Percentiles rank a stretch among this genome's conserved stretches.
phyloP scores from a whole-genome alignment of 176 grass and related monocot genomes.

The Cenchrus fungigraminus region DNA sequence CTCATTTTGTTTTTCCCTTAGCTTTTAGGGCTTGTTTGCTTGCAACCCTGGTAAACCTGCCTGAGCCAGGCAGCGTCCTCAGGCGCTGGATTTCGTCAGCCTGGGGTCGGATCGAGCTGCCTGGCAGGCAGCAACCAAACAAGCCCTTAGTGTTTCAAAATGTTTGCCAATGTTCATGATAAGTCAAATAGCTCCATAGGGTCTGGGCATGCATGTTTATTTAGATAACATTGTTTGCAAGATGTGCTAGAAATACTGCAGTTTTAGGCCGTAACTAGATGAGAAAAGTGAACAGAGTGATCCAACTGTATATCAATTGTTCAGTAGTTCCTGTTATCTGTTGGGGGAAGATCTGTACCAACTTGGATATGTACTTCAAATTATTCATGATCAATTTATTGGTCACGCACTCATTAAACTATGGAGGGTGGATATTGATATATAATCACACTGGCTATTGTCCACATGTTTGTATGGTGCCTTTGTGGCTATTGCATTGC shows the following conservation, averaged over 20 bases:
- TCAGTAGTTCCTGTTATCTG: not conserved
- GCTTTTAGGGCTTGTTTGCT: not conserved
- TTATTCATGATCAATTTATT: constrained; percentile 37
- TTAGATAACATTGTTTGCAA: not conserved
- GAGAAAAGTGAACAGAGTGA: constrained; percentile 1
- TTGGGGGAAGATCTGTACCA: not conserved
- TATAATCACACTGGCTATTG: constrained; percentile 11
- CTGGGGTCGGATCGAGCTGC: no score
- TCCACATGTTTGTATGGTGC: constrained; percentile 6
- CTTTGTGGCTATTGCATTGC: constrained; percentile 16
- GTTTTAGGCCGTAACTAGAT: not conserved
- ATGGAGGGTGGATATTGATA: constrained; percentile 38
- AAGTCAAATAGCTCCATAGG: not conserved
- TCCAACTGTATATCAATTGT: not conserved
- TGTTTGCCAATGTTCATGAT: not conserved
- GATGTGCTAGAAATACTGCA: constrained; percentile 29
- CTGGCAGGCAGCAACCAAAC: no score
- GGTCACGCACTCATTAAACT: constrained; percentile 25
- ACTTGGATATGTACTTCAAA: constrained; percentile 16
- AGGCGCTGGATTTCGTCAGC: no score
- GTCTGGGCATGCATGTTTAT: not conserved
- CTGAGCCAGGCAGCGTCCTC: no score
- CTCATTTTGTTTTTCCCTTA: not conserved
- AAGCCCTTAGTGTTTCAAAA: not conserved
- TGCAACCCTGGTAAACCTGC: no score